phyloP scores from a whole-genome alignment of 176 grass and related monocot genomes.

The Otatea glauca region DNA sequence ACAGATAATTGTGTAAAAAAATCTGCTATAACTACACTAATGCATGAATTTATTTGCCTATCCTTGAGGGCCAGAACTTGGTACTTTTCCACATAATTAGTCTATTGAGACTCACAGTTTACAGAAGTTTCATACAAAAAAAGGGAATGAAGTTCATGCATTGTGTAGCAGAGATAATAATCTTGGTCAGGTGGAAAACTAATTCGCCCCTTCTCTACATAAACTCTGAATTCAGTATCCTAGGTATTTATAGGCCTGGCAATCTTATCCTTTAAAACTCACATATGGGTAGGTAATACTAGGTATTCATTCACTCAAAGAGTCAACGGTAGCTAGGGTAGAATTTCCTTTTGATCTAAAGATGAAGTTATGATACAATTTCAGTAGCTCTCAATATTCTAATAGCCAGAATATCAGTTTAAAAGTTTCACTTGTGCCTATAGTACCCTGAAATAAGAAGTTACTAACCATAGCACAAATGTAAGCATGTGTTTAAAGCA shows the following conservation, averaged over 20 bases:
- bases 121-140: conserved; percentile 4
- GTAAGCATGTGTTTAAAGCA: conserved; percentile 8
- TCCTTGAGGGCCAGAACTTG: conserved; percentile 25
- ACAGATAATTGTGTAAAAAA: background rate
- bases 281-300: background rate
- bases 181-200: conserved; percentile 1
- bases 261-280: conserved; percentile 1
- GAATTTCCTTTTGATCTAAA: background rate
- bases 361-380: conserved; percentile 10
- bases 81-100: conserved; percentile 5
- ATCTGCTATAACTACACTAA: conserved; percentile 22
- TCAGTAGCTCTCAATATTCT: background rate
- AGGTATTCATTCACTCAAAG: conserved; percentile 3
- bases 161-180: conserved; percentile 15
- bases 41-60: conserved; percentile 16
- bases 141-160: background rate
- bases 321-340: background rate
- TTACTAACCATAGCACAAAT: background rate
- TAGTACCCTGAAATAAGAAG: background rate
- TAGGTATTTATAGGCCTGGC: background rate
- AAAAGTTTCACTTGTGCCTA: background rate
- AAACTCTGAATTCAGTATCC: conserved; percentile 25
- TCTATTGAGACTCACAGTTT: conserved; percentile 28
- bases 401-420: conserved; percentile 16
- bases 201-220: conserved; percentile 13